phyloP scores from a whole-genome alignment of 169 alveolate species.

The Miamiensis avidus region DNA sequence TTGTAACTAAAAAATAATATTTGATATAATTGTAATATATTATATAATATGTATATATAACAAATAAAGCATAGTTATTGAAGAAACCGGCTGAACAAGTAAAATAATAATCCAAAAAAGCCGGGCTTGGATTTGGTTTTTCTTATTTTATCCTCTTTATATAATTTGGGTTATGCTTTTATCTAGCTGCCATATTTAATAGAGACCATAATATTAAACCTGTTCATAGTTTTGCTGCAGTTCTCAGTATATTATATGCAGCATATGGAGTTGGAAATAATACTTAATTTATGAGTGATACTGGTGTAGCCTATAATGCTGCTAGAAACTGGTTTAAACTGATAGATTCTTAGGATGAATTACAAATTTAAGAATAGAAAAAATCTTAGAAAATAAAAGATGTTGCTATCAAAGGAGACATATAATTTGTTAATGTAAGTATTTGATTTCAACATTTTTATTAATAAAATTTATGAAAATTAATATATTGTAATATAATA shows the following conservation, averaged over 20 bases:
- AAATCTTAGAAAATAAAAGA: neutral
- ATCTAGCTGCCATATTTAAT: constrained; percentile 62
- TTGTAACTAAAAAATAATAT: constrained; percentile 50
- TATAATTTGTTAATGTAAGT: constrained; percentile 66
- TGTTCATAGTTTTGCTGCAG: constrained; percentile 61
- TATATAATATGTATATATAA: too few species aligned
- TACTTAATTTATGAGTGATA: constrained; percentile 57
- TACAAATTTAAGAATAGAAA: neutral
- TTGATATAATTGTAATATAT: constrained; percentile 19
- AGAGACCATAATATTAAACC: constrained; percentile 51
- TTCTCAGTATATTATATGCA: constrained; percentile 54
- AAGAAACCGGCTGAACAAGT: too few species aligned
- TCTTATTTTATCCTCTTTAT: constrained; percentile 69
- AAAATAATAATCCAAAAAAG: constrained; percentile 25
- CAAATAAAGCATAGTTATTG: too few species aligned
- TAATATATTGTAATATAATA: constrained; percentile 46
- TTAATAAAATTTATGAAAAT: too few species aligned
- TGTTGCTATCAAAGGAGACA: constrained; percentile 44
- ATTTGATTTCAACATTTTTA: too few species aligned
- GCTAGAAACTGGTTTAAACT: constrained; percentile 19
- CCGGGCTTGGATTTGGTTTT: constrained; percentile 60
- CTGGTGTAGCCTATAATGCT: constrained; percentile 44
- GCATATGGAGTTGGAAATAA: constrained; percentile 59
- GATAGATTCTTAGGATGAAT: constrained; percentile 25
- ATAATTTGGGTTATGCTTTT: constrained; percentile 58